These are phyloP conservation scores for Penicillium pulvis DNA, from an alignment of 495 filamentous ascomycete species.

Conservation along the genomic window DNA sequence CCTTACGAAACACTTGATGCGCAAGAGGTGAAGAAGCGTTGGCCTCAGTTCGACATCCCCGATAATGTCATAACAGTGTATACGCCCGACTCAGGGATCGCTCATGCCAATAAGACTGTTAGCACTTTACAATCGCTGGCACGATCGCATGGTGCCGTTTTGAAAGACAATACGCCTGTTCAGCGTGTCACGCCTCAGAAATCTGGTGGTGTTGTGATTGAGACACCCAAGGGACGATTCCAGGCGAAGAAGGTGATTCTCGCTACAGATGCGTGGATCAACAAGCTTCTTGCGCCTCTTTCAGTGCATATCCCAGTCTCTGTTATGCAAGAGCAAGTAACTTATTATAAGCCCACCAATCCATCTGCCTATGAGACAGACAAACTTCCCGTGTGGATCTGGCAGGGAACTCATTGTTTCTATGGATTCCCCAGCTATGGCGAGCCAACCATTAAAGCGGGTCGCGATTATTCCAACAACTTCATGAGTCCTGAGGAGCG, in stretches of 20 bases:
- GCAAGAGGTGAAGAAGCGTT: slow-evolving; percentile 27
- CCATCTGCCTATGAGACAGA: slow-evolving; percentile 17
- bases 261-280: slow-evolving; percentile 32
- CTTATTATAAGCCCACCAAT: slow-evolving; percentile 33
- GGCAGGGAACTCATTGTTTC: slow-evolving; percentile 24
- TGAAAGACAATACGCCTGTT: slow-evolving; percentile 29
- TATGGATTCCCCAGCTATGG: slow-evolving; percentile 34
- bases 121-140: slow-evolving; percentile 26
- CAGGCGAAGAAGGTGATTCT: slow-evolving; percentile 30
- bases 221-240: slow-evolving; percentile 29
- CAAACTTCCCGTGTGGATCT: slow-evolving; percentile 33
- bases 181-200: slow-evolving; percentile 24
- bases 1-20: slow-evolving; percentile 29
- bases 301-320: slow-evolving; percentile 28
- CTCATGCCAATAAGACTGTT: slow-evolving; percentile 28
- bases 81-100: slow-evolving; percentile 31
- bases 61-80: slow-evolving; percentile 28
- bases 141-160: slow-evolving; percentile 21
- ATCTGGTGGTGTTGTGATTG: slow-evolving; percentile 21
- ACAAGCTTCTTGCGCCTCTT: slow-evolving; percentile 30
- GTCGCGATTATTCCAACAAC: slow-evolving; percentile 29
- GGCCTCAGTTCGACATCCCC: slow-evolving; percentile 32
- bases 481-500: slow-evolving; percentile 34
- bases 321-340: slow-evolving; percentile 37
- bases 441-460: slow-evolving; percentile 37